These are phyloP conservation scores for Iris pallida DNA, from an alignment of 116 monocot genomes.

Conservation along the genomic window DNA sequence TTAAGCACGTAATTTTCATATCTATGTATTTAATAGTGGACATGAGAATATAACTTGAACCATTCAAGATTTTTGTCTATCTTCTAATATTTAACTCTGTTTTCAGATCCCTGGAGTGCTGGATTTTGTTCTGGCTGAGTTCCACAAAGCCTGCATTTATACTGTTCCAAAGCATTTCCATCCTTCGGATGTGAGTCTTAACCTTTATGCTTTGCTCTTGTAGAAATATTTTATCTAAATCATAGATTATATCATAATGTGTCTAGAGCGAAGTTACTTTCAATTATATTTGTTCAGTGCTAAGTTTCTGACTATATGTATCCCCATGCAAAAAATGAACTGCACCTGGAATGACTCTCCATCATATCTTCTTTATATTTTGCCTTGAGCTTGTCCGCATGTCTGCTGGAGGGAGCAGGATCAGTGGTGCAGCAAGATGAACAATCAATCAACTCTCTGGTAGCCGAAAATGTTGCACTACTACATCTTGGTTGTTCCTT, in stretches of 20 bases:
- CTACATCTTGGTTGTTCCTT: too few species aligned
- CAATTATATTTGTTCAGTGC: too few species aligned
- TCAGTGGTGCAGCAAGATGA: too few species aligned
- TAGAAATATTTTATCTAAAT: not conserved
- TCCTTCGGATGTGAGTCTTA: constrained; percentile 52
- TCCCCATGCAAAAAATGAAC: not conserved
- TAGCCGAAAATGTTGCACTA: too few species aligned
- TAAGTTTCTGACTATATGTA: not conserved
- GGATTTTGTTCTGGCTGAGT: constrained; percentile 80
- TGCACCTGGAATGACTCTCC: not conserved
- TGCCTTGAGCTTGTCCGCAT: too few species aligned
- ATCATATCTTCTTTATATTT: too few species aligned
- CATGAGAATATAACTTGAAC: too few species aligned
- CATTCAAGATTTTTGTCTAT: too few species aligned
- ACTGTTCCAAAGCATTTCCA: constrained; percentile 92
- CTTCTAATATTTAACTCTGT: not conserved
- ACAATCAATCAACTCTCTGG: too few species aligned
- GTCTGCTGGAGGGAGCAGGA: too few species aligned
- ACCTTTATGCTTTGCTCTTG: not conserved
- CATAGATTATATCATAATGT: not conserved
- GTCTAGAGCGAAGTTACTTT: too few species aligned
- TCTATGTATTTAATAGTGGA: not conserved
- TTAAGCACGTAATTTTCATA: not conserved
- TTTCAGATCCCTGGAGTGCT: constrained; percentile 63
- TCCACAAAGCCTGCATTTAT: constrained; percentile 84